phyloP scores from a whole-genome alignment of 2,329 filamentous ascomycete genomes.

The Diplodia corticola region DNA sequence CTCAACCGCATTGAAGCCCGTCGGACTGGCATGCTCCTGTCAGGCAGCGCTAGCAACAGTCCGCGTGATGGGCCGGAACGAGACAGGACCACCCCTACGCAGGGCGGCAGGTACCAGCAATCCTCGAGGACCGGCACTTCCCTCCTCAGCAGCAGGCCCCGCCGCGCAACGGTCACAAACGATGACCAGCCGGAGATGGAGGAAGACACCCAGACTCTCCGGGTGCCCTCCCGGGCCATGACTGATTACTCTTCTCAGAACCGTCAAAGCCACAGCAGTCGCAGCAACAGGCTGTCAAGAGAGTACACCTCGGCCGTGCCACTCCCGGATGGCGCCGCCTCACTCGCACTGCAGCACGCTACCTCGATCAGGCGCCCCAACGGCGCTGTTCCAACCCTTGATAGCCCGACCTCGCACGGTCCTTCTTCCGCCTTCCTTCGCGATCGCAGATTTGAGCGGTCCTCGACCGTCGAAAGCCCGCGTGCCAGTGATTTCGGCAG shows the following conservation, averaged over 20 bases:
- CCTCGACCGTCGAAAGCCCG: slow-evolving; percentile 6
- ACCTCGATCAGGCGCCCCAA: slow-evolving; percentile 18
- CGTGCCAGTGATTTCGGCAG: not conserved
- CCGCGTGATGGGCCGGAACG: slow-evolving; percentile 32
- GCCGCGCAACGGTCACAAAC: slow-evolving; percentile 21
- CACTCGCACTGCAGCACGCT: slow-evolving; percentile 31
- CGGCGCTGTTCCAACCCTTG: slow-evolving; percentile 4
- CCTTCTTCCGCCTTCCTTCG: slow-evolving; percentile 10
- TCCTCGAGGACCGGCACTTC: not conserved
- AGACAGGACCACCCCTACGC: slow-evolving; percentile 21
- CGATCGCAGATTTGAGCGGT: slow-evolving; percentile 19
- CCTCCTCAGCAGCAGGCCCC: slow-evolving; percentile 7
- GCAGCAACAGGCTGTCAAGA: slow-evolving; percentile 31
- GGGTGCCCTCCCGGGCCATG: slow-evolving; percentile 51
- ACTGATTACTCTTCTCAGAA: slow-evolving; percentile 45
- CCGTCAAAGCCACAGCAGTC: slow-evolving; percentile 21
- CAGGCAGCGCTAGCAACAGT: slow-evolving; percentile 28
- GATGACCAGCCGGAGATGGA: slow-evolving; percentile 32
- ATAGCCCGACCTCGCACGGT: not conserved
- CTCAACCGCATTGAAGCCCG: slow-evolving; percentile 49
- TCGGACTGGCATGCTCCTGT: slow-evolving; percentile 37
- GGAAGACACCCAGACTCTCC: slow-evolving; percentile 43
- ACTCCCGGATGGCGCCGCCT: slow-evolving; percentile 34
- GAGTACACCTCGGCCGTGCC: slow-evolving; percentile 42
- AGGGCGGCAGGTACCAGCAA: slow-evolving; percentile 10